Evolutionary conservation across 176 grass and related monocot species (phyloP), one percentile per base, ranked within the genome.

Genomic region (Alloteropsis semialata): DNA sequence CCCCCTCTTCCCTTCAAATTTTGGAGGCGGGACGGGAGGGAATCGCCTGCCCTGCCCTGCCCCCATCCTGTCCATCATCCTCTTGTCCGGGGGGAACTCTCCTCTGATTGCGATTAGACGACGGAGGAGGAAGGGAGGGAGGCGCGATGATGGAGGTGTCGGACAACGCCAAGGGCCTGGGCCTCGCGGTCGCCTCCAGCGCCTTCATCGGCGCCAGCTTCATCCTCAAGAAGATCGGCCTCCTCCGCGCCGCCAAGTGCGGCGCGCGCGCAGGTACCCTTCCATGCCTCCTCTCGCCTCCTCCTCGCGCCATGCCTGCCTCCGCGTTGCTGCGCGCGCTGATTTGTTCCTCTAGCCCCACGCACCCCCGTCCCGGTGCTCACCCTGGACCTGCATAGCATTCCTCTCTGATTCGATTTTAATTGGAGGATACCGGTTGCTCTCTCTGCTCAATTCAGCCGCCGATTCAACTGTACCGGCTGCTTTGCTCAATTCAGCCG

Each of bases 221-320:
- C 81, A 99, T 99, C 88, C 79, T 99, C 75, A 99, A 99, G 85
- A 99, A 99, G 91, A 90, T 93, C 62, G 93, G 93, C 39, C 96
- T 99, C 79, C 88, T 82, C 41, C 84, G 91, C 74, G 96, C 93
- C n/a, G 87, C 82, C 22, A 93, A 95, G 87, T 82, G 73, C 39
- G 93, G 96, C 55, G 44, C 78, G 0, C 60, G 87, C 7, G 93
- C 96, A 86, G 96, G 96, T 98, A 54, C 51, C 3, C 10, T 3
- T 13, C 10, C 3, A 10, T 13, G 44, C 44, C 27, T 45, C 44
- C 0, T 43, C 44, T 15, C 14, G 5, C 18, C 6, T 14, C 16
- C 18, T 6, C 11, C 10, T 0, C 41, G 41, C 41, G 5, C 41
- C 8, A 43, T 11, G 6, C 41, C 2, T n/a, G n/a, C 45, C 14